phyloP scores from a whole-genome alignment of 2,329 filamentous ascomycete species.

The Basipetospora chlamydospora region DNA sequence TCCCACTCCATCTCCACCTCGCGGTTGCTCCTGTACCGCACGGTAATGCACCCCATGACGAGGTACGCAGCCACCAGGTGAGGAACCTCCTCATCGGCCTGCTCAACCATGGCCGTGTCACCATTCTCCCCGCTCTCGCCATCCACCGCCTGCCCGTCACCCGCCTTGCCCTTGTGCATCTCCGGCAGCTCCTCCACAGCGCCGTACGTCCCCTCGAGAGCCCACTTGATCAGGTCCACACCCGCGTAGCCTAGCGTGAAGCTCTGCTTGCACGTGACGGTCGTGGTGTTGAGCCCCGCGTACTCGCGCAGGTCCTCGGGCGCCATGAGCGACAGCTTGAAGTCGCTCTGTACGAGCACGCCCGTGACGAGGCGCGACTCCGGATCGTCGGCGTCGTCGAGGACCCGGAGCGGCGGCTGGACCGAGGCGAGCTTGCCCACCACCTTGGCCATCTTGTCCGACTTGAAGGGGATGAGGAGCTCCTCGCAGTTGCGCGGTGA shows the following conservation, averaged over 20 bases:
- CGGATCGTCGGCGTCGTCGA: constrained; percentile 15
- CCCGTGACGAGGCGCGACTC: constrained; percentile 54
- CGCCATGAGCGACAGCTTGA: constrained; percentile 93
- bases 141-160: neutral
- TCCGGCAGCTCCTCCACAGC: constrained; percentile 57
- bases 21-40: constrained; percentile 63
- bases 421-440: constrained; percentile 84
- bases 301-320: constrained; percentile 93
- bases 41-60: constrained; percentile 81
- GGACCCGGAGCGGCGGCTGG: constrained; percentile 42
- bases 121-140: constrained; percentile 17
- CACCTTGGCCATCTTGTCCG: constrained; percentile 90
- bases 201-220: constrained; percentile 86
- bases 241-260: constrained; percentile 79
- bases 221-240: constrained; percentile 85
- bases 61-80: constrained; percentile 41
- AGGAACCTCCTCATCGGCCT: constrained; percentile 50
- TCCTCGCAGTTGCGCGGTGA: constrained; percentile 92
- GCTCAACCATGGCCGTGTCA: constrained; percentile 24
- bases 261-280: constrained; percentile 82
- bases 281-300: constrained; percentile 90
- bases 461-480: constrained; percentile 84
- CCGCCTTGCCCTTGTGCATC: constrained; percentile 22
- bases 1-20: constrained; percentile 93
- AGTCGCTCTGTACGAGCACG: constrained; percentile 92